Evolutionary conservation across 768 basidiomycete species (phyloP).

Genomic region (Xerocomellus dryophilus): DNA sequence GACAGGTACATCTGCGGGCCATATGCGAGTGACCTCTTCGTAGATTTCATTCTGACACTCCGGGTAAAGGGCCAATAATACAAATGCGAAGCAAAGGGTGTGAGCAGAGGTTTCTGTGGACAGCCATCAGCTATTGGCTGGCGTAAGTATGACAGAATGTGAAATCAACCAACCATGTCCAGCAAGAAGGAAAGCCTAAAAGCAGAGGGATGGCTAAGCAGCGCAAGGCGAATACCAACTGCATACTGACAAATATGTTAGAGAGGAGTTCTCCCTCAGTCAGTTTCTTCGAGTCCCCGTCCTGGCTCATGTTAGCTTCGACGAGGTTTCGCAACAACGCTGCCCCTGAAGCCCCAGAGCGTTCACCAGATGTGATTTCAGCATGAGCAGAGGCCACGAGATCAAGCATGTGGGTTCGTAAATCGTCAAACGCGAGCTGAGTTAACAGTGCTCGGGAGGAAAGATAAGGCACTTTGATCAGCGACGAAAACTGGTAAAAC

Average conservation of each 20-base stretch:
- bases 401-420: conserved; percentile 41
- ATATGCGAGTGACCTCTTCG: conserved; percentile 39
- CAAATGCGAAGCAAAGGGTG: conserved; percentile 41
- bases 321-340: conserved; percentile 46
- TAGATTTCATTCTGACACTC: conserved; percentile 46
- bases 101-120: conserved; percentile 47
- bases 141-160: background rate
- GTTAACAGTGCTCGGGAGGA: conserved; percentile 31
- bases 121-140: conserved; percentile 3
- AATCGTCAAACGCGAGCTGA: conserved; percentile 34
- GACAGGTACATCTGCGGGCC: conserved; percentile 37
- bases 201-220: background rate
- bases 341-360: conserved; percentile 23
- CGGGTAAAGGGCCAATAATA: conserved; percentile 48
- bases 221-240: background rate
- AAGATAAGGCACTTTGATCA: conserved; percentile 36
- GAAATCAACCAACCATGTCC: conserved; percentile 40
- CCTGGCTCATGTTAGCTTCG: conserved; percentile 44
- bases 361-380: conserved; percentile 31
- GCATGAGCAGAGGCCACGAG: conserved; percentile 39
- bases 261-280: conserved; percentile 47
- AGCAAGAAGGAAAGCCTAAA: conserved; percentile 46
- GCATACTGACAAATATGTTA: conserved; percentile 43
- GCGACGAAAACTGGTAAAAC: conserved; percentile 24
- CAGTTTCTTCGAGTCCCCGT: conserved; percentile 30